Evolutionary conservation across 371 early-diverging fungal species (phyloP).

Genomic region (Rhizopus microsporus): DNA sequence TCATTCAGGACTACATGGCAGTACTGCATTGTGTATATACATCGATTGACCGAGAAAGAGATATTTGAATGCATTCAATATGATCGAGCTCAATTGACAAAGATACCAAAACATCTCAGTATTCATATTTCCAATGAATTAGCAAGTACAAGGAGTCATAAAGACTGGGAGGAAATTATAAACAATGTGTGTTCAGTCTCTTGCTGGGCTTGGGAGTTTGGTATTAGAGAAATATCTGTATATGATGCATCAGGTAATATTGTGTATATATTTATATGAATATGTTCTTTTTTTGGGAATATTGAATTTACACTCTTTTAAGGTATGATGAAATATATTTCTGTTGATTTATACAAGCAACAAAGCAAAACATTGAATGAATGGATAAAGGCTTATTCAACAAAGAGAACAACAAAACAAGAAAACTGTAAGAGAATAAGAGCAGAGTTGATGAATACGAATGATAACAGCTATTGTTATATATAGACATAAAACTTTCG

Average conservation of each 20-base stretch:
- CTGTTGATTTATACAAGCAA: constrained; percentile 34
- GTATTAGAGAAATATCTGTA: constrained; percentile 42
- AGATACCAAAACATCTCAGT: constrained; percentile 46
- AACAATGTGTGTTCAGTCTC: constrained; percentile 36
- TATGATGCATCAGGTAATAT: constrained; percentile 44
- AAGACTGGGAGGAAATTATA: constrained; percentile 39
- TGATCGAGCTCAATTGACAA: constrained; percentile 41
- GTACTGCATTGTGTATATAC: constrained; percentile 4
- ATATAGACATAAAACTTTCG: constrained; percentile 36
- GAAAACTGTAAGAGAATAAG: constrained; percentile 4
- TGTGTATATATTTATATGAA: background rate
- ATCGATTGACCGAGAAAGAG: background rate
- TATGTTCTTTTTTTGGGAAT: background rate
- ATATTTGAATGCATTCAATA: constrained; percentile 20
- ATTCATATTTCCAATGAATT: constrained; percentile 41
- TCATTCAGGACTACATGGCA: constrained; percentile 9
- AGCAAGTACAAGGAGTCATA: constrained; percentile 19
- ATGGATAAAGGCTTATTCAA: constrained; percentile 23
- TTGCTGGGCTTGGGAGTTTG: constrained; percentile 51
- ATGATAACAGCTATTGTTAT: background rate
- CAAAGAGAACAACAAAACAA: background rate
- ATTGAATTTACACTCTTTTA: background rate
- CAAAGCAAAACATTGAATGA: constrained; percentile 36
- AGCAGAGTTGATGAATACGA: constrained; percentile 4
- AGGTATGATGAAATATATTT: constrained; percentile 33